These are phyloP conservation scores for Coemansia sp. DNA, from an alignment of 192 early-diverging fungal genomes.

Conservation along the genomic window DNA sequence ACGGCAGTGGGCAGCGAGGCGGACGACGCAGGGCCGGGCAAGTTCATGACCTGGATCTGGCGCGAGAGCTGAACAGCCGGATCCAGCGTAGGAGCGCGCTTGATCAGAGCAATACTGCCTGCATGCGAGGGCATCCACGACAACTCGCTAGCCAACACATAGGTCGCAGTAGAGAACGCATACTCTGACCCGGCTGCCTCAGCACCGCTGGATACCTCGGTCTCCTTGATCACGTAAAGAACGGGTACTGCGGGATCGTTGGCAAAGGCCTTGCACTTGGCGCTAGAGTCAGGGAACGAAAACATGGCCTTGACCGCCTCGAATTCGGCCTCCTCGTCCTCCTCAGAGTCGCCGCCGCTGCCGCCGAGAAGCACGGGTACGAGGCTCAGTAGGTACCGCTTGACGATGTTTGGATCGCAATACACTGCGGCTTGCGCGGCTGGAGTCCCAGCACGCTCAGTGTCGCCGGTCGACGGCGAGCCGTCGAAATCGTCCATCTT, in stretches of 20 bases:
- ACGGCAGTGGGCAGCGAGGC: slow-evolving; percentile 1
- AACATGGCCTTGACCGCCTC: slow-evolving; percentile 64
- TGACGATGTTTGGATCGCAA: slow-evolving; percentile 63
- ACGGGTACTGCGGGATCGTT: slow-evolving; percentile 69
- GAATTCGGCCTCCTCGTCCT: slow-evolving; percentile 52
- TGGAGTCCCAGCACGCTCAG: slow-evolving; percentile 12
- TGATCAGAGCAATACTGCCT: slow-evolving; percentile 77
- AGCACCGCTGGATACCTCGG: slow-evolving; percentile 27
- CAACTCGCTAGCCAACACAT: slow-evolving; percentile 70
- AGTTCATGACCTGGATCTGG: slow-evolving; percentile 88
- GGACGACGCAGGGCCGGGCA: slow-evolving; percentile 71
- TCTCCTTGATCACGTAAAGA: slow-evolving; percentile 78
- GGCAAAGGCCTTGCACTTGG: slow-evolving; percentile 73
- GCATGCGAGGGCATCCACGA: slow-evolving; percentile 69
- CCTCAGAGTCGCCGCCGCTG: not conserved
- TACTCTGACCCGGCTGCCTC: slow-evolving; percentile 10
- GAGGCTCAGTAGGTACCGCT: slow-evolving; percentile 69
- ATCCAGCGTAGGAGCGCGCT: slow-evolving; percentile 71
- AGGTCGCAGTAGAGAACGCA: slow-evolving; percentile 33
- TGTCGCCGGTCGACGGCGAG: slow-evolving; percentile 8
- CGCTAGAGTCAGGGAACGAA: slow-evolving; percentile 64
- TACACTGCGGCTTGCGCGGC: slow-evolving; percentile 7
- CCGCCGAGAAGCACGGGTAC: slow-evolving; percentile 68
- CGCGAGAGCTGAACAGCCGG: slow-evolving; percentile 64
- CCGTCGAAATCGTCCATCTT: slow-evolving; percentile 40